Evolutionary conservation across 1,139 yeast species (phyloP), one percentile per base, ranked within the genome.

Genomic region (Candida pseudoviswanathii): DNA sequence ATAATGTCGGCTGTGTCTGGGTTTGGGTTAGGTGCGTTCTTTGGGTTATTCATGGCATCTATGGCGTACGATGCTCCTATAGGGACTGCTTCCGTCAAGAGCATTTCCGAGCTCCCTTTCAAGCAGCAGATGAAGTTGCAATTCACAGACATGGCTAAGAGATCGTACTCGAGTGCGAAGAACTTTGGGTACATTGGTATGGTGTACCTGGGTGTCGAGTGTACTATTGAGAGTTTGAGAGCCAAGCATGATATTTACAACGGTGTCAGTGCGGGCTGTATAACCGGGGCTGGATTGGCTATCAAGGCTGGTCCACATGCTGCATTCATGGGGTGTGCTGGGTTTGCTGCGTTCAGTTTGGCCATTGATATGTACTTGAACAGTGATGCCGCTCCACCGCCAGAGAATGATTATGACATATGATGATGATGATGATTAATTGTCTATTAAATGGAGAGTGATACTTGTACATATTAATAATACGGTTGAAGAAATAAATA

Each of bases 11-110:
- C 97, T 53, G 97, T 86, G 22, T 85, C 96, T 16, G 99, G 99
- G 41, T 94, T 91, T 70, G 94, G 86, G 37, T 81, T 94, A 43
- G 99, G 99, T 71, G 99, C 97, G 56, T 89, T 92, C 54, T 91
- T 94, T 66, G 98, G 99, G 54, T 74, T 94, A 47, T 92, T 94
- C 72, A 94, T 94, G 98, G 97, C 98, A 3, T 86, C 96, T 44
- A 85, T 85, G 87, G 84, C 91, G 1, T 87, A 87, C 62, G 96
- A 89, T 68, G 89, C 88, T 1, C 91, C 95, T 1, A 76, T 86
- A 31, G 94, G 86, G 5, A 68, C 82, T 2, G 79, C 78, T 22
- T 77, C 84, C 2, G 77, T 75, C 36, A 64, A 60, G 33, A 82
- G 77, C 56, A 81, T 90, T 45, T 81, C 92, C 22, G 96, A 92